Conservation (phyloP, 2,329 filamentous ascomycete genomes). For the Myotisia sp. region DNA sequence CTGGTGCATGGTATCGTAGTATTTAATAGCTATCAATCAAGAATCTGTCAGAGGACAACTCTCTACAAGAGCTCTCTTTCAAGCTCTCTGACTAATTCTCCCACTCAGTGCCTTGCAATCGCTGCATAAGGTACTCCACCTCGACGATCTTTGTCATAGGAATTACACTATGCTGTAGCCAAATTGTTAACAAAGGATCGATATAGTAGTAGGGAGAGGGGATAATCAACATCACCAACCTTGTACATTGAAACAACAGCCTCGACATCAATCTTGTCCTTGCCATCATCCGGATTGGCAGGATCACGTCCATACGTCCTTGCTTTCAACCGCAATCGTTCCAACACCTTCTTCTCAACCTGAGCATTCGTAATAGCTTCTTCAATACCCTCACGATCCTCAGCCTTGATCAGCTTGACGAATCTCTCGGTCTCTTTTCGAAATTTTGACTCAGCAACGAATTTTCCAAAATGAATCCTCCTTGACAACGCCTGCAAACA, state of each 20-base stretch:
- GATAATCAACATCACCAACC: constrained; percentile 26
- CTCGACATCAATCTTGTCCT: constrained; percentile 74
- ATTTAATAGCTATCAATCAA: too few relatives aligned
- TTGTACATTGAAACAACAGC: constrained; percentile 81
- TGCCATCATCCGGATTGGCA: constrained; percentile 37
- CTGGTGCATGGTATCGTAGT: too few relatives aligned
- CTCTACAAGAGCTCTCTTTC: too few relatives aligned
- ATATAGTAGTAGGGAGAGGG: not conserved
- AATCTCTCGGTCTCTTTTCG: constrained; percentile 66
- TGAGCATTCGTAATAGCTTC: constrained; percentile 77
- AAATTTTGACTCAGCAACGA: constrained; percentile 95
- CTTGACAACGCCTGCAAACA: constrained; percentile 81
- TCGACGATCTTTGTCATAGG: constrained; percentile 96
- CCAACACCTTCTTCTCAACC: constrained; percentile 84
- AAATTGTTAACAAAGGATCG: constrained; percentile 7
- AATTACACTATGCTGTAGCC: constrained; percentile 58
- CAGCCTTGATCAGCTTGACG: constrained; percentile 65
- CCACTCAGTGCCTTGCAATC: constrained; percentile 47
- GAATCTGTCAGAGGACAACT: too few relatives aligned
- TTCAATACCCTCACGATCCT: constrained; percentile 67
- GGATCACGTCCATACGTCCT: constrained; percentile 90
- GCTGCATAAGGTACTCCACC: constrained; percentile 95
- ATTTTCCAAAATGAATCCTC: constrained; percentile 94
- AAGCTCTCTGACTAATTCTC: constrained; percentile 24
- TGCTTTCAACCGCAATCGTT: constrained; percentile 73